These are phyloP conservation scores for Trichophyton rubrum DNA, from an alignment of 2,329 filamentous ascomycete genomes.

Conservation along the genomic window DNA sequence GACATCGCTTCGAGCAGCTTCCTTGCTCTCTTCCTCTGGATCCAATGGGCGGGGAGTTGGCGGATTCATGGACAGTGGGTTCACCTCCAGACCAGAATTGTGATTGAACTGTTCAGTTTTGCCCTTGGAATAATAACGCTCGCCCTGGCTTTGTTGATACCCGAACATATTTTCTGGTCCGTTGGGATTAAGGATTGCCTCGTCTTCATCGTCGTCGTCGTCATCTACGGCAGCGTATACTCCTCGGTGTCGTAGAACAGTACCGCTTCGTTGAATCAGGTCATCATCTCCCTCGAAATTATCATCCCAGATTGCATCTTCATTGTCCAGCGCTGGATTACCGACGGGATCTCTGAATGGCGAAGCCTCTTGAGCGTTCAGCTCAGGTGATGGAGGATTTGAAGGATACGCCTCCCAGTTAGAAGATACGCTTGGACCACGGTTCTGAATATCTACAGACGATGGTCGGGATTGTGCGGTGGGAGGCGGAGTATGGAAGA, in stretches of 20 bases:
- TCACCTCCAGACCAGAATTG: constrained; percentile 20
- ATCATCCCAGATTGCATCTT: not conserved
- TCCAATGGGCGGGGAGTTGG: constrained; percentile 30
- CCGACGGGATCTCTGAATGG: constrained; percentile 17
- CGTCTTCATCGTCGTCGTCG: constrained; percentile 20
- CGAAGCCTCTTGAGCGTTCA: not conserved
- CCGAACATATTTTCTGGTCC: not conserved
- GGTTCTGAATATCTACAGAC: constrained; percentile 18
- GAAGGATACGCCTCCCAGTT: constrained; percentile 34
- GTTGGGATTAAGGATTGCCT: constrained; percentile 8
- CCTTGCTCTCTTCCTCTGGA: constrained; percentile 18
- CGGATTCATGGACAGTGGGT: constrained; percentile 36
- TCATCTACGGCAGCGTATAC: constrained; percentile 27
- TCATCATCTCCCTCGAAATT: not conserved
- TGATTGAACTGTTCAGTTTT: constrained; percentile 23
- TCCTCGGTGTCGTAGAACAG: constrained; percentile 24
- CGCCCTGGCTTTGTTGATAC: constrained; percentile 20
- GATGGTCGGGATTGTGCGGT: constrained; percentile 16
- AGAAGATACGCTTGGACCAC: constrained; percentile 26
- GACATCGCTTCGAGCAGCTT: constrained; percentile 23
- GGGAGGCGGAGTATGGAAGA: constrained; percentile 20
- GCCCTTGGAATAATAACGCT: constrained; percentile 25
- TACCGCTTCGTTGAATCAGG: constrained; percentile 15
- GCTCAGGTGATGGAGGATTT: constrained; percentile 20
- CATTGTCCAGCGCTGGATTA: constrained; percentile 19